Evolutionary conservation across 768 basidiomycete species (phyloP), one percentile per base, ranked within the genome.

Genomic region (Kondoa subrosea): DNA sequence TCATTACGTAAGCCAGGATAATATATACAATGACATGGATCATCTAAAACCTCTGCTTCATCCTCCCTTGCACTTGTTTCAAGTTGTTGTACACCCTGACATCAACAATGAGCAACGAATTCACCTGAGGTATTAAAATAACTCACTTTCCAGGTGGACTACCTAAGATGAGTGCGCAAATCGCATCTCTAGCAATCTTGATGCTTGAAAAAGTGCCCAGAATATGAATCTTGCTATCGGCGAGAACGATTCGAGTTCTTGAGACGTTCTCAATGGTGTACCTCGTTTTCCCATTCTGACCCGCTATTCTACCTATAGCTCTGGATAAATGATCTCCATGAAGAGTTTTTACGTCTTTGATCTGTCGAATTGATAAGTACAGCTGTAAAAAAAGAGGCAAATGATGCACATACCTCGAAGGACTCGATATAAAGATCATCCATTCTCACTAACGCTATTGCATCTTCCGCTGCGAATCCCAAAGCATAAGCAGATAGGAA

Each of bases 161-260:
- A 33, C 92, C 92, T 17, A 96, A 82, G 72, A 96, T 96, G 4
- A 70, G 61, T 16, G 89, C 91, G 30, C 95, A 92, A 70, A 99
- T 85, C 3, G 95, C 91, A 77, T 96, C 93, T 67, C 92, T 83
- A 0, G 95, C 95, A 68, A 97, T 84, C 78, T 93, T 95, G 81
- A 99, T 97, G 75, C 95, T 95, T 80, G 92, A 89, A 80, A 95
- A 96, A 17, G 92, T 93, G 27, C 95, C 95, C 77, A 99, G 85
- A 73, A 99, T 96, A 73, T 96, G 92, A 50, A 99, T 95, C 83
- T 95, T 92, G 31, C 91, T 91, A 76, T 99, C 95, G 14, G 95
- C 95, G 56, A 99, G 84, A 59, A 99, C 89, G 67, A 99, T 96
- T n/a, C 95, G 87, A 30, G 95, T 99, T 67, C 93, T 83, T 72